Conservation (phyloP, 768 basidiomycete genomes). For the Mycena belliarum region DNA sequence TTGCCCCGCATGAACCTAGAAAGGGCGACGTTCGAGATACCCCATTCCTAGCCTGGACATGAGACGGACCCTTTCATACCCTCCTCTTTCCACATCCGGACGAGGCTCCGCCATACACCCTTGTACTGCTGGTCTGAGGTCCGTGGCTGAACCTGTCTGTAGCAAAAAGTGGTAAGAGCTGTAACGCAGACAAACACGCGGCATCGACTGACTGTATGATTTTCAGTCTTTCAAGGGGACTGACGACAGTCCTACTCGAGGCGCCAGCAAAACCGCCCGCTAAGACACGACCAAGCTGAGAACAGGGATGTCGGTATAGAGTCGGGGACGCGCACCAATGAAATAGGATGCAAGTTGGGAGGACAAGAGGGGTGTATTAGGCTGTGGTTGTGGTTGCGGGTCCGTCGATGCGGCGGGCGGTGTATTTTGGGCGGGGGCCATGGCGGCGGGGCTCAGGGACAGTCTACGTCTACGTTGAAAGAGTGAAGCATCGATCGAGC, state of each 20-base stretch:
- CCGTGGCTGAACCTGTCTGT: constrained; percentile 89
- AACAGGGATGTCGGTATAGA: not conserved
- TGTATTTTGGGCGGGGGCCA: constrained; percentile 3
- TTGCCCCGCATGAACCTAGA: constrained; percentile 85
- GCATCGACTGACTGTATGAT: constrained; percentile 78
- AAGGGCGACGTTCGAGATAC: not conserved
- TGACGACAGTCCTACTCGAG: constrained; percentile 88
- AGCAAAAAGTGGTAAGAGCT: not conserved
- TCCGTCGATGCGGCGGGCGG: constrained; percentile 7
- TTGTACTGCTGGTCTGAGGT: constrained; percentile 67
- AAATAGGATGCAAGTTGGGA: constrained; percentile 44
- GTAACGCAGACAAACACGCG: not conserved
- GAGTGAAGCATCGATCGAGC: not conserved
- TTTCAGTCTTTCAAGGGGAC: constrained; percentile 89
- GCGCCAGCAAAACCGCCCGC: constrained; percentile 62
- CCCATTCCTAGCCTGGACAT: too few species aligned
- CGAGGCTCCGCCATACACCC: constrained; percentile 82
- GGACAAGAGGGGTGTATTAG: constrained; percentile 22
- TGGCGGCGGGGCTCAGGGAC: not conserved
- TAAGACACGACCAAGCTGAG: constrained; percentile 18
- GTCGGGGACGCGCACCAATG: constrained; percentile 28
- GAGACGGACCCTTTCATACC: constrained; percentile 69
- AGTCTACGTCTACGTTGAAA: not conserved
- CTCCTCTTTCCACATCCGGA: constrained; percentile 92
- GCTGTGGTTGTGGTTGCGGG: constrained; percentile 15